These are phyloP conservation scores for Globisporangium radiosum DNA, from an alignment of 352 stramenopile species.

Conservation along the genomic window DNA sequence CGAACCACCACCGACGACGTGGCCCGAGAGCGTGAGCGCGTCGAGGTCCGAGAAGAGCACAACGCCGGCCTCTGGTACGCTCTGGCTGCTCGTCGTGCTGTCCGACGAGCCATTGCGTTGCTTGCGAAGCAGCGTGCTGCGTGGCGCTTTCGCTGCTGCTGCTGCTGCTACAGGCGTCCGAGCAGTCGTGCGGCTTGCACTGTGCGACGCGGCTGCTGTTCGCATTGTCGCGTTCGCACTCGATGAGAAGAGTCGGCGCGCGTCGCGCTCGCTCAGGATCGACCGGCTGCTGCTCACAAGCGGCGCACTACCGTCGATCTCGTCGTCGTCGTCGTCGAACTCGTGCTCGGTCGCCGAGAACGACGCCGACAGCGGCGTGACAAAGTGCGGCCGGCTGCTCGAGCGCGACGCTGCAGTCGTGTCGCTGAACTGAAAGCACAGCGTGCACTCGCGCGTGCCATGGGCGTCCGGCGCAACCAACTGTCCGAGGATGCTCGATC, in stretches of 20 bases:
- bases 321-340: conserved; percentile 11
- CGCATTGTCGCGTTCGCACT: conserved; percentile 7
- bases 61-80: conserved; percentile 27
- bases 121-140: conserved; percentile 15
- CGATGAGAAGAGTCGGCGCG: neutral
- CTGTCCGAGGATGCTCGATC: conserved; percentile 1
- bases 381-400: conserved; percentile 25
- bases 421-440: conserved; percentile 52
- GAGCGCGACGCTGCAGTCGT: conserved; percentile 19
- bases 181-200: no score
- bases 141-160: neutral
- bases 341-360: conserved; percentile 15
- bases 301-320: conserved; percentile 8
- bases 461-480: neutral
- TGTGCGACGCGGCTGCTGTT: no score
- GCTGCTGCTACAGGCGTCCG: neutral
- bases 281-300: conserved; percentile 18
- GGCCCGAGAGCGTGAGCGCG: conserved; percentile 49
- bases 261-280: conserved; percentile 11
- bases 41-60: conserved; percentile 65
- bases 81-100: conserved; percentile 26
- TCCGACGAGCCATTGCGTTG: conserved; percentile 38
- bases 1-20: conserved; percentile 23
- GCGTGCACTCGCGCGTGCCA: conserved; percentile 32
- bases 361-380: conserved; percentile 19